Percentiles rank a stretch among this genome's conserved stretches.
phyloP scores from a whole-genome alignment of 257 asterid species.

The Sherardia arvensis region DNA sequence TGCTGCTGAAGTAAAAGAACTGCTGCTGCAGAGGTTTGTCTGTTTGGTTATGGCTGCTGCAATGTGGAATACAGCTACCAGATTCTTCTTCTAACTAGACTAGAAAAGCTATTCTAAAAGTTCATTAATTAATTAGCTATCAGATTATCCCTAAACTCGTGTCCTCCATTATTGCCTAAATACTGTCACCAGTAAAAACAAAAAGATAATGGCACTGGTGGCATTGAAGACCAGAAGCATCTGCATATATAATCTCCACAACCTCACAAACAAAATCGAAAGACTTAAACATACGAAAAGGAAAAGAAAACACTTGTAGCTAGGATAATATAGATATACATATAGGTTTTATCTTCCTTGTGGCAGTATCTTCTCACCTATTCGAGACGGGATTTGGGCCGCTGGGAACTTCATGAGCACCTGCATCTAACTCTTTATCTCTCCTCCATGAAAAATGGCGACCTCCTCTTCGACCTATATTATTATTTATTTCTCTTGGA shows the following conservation, averaged over 20 bases:
- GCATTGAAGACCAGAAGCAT: background rate
- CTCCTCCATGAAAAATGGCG: slow-evolving; percentile 18
- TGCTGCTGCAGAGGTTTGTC: too few species aligned
- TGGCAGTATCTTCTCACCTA: slow-evolving; percentile 20
- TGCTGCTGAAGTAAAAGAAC: too few species aligned
- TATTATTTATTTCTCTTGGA: background rate
- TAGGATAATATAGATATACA: background rate
- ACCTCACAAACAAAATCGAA: background rate
- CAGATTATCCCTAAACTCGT: slow-evolving; percentile 10
- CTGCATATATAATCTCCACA: background rate
- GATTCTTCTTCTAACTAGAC: too few species aligned
- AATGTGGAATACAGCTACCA: too few species aligned
- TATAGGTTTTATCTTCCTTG: background rate
- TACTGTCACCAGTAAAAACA: background rate
- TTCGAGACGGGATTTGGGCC: slow-evolving; percentile 71
- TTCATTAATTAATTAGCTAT: too few species aligned
- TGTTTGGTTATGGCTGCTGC: too few species aligned
- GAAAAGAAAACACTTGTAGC: background rate
- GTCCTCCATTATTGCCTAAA: slow-evolving; percentile 18
- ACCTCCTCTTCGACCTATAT: slow-evolving; percentile 17
- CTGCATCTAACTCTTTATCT: slow-evolving; percentile 22
- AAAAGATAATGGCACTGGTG: background rate
- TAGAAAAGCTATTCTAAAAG: slow-evolving; percentile 8
- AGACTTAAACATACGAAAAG: background rate
- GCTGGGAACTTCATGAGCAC: slow-evolving; percentile 69